A percentile compares a stretch with the other conserved stretches of the same genome.
Conservation (phyloP, 208 protist species). For the Leishmania turanica region DNA sequence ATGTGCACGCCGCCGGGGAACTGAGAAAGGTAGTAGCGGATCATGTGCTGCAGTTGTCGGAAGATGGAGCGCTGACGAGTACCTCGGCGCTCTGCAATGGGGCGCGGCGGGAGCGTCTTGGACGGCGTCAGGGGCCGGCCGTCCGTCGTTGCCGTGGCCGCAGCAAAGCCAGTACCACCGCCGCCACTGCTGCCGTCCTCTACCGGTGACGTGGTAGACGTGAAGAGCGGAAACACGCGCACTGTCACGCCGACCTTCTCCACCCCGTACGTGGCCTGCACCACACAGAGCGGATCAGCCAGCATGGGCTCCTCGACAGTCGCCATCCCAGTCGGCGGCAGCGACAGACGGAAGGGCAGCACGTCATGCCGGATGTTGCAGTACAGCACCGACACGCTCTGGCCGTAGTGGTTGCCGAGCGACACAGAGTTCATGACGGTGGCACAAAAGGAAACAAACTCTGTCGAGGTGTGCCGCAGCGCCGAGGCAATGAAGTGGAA, state of each 20-base stretch:
- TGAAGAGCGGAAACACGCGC: slow-evolving; percentile 42
- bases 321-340: slow-evolving; percentile 40
- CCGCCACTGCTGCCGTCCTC: not conserved
- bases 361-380: slow-evolving; percentile 77
- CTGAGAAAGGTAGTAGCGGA: slow-evolving; percentile 54
- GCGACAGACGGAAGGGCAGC: slow-evolving; percentile 64
- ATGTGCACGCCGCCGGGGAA: slow-evolving; percentile 53
- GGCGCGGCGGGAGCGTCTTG: not conserved
- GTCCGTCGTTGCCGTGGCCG: slow-evolving; percentile 7
- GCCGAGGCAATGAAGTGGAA: slow-evolving; percentile 76
- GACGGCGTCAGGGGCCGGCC: slow-evolving; percentile 9
- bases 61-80: slow-evolving; percentile 26
- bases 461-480: slow-evolving; percentile 61
- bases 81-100: slow-evolving; percentile 10
- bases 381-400: slow-evolving; percentile 73
- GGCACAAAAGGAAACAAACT: slow-evolving; percentile 71
- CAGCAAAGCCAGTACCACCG: not conserved
- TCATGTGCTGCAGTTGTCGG: slow-evolving; percentile 57
- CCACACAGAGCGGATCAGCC: slow-evolving; percentile 65
- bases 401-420: slow-evolving; percentile 85
- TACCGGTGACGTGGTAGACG: slow-evolving; percentile 5
- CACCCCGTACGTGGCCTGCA: slow-evolving; percentile 42
- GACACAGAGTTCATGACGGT: slow-evolving; percentile 74
- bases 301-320: slow-evolving; percentile 76
- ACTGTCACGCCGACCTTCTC: slow-evolving; percentile 37